Evolutionary conservation across 345 rosid species (phyloP).

Genomic region (Pistacia integerrima): DNA sequence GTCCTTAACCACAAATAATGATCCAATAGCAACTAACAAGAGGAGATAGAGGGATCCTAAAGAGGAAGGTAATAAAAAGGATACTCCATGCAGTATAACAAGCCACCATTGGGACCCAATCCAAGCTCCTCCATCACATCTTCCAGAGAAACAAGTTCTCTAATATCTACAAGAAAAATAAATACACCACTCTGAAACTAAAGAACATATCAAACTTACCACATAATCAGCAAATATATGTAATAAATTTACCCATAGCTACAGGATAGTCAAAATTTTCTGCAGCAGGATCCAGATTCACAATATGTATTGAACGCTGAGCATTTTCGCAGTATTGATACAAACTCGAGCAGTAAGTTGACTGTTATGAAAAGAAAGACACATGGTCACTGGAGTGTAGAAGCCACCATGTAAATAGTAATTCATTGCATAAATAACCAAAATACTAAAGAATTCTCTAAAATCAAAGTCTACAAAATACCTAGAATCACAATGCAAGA

Average conservation of each 20-base stretch:
- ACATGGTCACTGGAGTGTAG: background rate
- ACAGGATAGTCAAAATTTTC: constrained; percentile 90
- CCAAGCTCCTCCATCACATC: constrained; percentile 92
- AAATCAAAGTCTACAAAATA: background rate
- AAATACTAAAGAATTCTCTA: background rate
- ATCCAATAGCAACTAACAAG: background rate
- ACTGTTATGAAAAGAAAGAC: constrained; percentile 40
- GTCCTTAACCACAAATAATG: background rate
- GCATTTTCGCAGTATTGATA: constrained; percentile 66
- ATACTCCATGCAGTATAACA: constrained; percentile 97
- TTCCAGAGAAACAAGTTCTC: constrained; percentile 86
- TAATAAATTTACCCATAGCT: constrained; percentile 62
- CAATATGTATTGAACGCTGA: constrained; percentile 65
- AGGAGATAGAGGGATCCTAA: background rate
- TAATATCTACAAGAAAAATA: constrained; percentile 58
- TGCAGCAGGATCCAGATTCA: constrained; percentile 93
- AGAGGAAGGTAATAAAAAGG: constrained; percentile 36
- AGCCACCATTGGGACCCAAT: constrained; percentile 91
- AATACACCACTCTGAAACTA: constrained; percentile 1
- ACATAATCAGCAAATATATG: constrained; percentile 3
- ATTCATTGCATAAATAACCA: background rate
- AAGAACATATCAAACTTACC: constrained; percentile 8
- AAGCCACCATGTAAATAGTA: background rate
- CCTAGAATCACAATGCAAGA: background rate
- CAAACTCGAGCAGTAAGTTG: constrained; percentile 87